Conservation (phyloP, 306 rosid genomes). For the Fragaria ananassa region DNA sequence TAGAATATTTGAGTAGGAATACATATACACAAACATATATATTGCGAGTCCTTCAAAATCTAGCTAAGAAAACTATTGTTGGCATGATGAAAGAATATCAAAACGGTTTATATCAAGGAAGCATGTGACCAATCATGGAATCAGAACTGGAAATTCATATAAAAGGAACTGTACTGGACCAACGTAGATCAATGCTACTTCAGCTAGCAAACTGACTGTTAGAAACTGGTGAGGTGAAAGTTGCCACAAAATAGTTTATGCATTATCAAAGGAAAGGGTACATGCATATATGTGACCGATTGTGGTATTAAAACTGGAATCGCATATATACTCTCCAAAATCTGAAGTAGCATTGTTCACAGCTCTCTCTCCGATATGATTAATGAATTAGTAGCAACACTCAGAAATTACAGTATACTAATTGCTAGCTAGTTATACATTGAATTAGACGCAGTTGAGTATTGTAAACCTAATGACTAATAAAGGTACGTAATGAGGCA, state of each 20-base stretch:
- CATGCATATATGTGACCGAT: neutral
- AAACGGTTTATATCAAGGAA: neutral
- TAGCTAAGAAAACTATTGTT: neutral
- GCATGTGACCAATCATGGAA: neutral
- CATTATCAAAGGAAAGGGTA: neutral
- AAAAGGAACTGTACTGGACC: neutral
- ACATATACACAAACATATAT: neutral
- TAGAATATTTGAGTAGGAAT: neutral
- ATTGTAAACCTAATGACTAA: neutral
- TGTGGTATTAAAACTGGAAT: neutral
- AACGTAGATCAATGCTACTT: neutral
- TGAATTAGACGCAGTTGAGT: neutral
- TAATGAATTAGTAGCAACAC: neutral
- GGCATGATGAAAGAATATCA: neutral
- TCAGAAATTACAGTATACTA: neutral
- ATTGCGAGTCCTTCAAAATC: neutral
- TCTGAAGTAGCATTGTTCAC: neutral
- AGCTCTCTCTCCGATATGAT: neutral
- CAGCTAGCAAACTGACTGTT: neutral
- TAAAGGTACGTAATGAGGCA: neutral
- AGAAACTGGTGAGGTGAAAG: neutral
- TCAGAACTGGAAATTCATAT: neutral
- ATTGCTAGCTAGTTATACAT: neutral
- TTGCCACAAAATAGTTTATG: neutral
- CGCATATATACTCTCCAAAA: neutral